Base-by-base conservation (phyloP, 345 rosid genomes). In the Euphorbia tirucalli region DNA sequence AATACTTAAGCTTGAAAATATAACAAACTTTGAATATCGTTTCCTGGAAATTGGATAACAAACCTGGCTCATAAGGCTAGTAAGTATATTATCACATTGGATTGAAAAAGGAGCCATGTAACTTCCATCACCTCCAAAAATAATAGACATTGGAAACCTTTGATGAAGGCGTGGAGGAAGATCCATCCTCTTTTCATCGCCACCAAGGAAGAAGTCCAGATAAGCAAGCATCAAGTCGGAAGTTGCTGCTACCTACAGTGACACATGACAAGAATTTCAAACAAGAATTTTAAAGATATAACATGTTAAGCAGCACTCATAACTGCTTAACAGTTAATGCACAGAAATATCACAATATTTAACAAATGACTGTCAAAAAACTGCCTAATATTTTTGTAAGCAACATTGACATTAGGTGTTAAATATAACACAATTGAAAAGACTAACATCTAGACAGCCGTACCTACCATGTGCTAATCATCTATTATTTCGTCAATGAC, bases 41-140 rank as follows among this genome's bases (percentile, higher is more conserved):
- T 70, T 52, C 3, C 48, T 46, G 25, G 41, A 25, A 55, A 50
- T 49, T 52, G 50, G 61, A 71, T 31, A 54, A 61, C 81, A 70
- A 61, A 96, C 99, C 97, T 96, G 98, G 82, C 91, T 78, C 94
- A 93, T 85, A 68, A 96, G 89, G 82, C 88, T 89, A 63, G 93
- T 91, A 72, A 93, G 94, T 78, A 91, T 84, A 76, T 87, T 96
- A 80, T 96, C 99, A 71, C 87, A 91, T 82, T 93, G 96, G 75
- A 95, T 90, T 57, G 92, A 90, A 82, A 95, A 90, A 44, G 98
- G 98, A 73, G 97, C 90, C 93, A 90, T 90, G 76, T 88, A 95
- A 84, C 97, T 95, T 82, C 99, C 98, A 78, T 95, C 93, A 74
- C 99, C 99, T 75, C 98, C 99, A 84, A 92, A 95, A 63, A 89